These are phyloP conservation scores for Mediolabrus comicus DNA, from an alignment of 108 stramenopile genomes.

Conservation along the genomic window DNA sequence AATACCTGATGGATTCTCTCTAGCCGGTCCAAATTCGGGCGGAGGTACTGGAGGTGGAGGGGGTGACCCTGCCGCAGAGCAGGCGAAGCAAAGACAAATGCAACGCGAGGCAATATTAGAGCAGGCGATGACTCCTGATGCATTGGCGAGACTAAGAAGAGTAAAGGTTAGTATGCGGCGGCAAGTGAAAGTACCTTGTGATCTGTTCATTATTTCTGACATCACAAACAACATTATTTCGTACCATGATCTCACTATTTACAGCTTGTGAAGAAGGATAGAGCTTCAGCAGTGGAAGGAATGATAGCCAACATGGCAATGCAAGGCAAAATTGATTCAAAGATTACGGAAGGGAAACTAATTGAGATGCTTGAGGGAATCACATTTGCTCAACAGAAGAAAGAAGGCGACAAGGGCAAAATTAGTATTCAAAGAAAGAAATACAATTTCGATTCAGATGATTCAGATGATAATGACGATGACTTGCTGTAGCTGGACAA, in stretches of 20 bases:
- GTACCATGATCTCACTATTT: neutral
- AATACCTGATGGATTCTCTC: constrained; percentile 54
- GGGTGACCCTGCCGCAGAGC: constrained; percentile 4
- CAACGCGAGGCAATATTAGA: constrained; percentile 75
- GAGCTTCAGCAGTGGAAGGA: constrained; percentile 61
- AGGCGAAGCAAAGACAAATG: constrained; percentile 49
- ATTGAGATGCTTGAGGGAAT: constrained; percentile 87
- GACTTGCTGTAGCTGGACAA: constrained; percentile 65
- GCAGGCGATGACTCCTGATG: constrained; percentile 77
- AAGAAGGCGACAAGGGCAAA: constrained; percentile 34
- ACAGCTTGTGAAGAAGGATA: constrained; percentile 64
- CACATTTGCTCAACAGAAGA: constrained; percentile 42
- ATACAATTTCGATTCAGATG: constrained; percentile 88
- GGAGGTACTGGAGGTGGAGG: constrained; percentile 7
- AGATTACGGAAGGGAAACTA: constrained; percentile 74
- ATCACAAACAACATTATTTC: neutral
- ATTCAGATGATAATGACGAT: constrained; percentile 75
- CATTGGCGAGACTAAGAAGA: constrained; percentile 72
- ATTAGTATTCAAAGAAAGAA: constrained; percentile 86
- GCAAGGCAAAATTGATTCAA: constrained; percentile 73
- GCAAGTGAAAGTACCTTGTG: neutral
- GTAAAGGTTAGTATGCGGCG: constrained; percentile 55
- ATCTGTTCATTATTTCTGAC: neutral
- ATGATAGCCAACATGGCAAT: constrained; percentile 78
- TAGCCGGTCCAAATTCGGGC: constrained; percentile 22